phyloP scores from a whole-genome alignment of 805 yeast species.

The Spencermartinsiella europaea region DNA sequence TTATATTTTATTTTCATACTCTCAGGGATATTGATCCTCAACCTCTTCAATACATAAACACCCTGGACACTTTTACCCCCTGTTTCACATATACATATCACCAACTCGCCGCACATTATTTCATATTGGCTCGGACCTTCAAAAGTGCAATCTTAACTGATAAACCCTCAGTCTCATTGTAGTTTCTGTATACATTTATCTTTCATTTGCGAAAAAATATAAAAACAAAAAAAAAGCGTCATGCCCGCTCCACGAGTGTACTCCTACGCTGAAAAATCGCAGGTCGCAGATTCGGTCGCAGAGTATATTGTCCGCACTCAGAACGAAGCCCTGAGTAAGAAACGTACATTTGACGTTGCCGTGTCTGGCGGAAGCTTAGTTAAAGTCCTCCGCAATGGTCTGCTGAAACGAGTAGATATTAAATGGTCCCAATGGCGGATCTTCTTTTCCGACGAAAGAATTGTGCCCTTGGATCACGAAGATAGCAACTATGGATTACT shows the following conservation, averaged over 20 bases:
- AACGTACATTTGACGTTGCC: slow-evolving; percentile 61
- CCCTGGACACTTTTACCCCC: too few relatives aligned
- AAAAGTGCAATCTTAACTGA: neutral
- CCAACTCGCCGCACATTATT: too few relatives aligned
- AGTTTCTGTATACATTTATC: too few relatives aligned
- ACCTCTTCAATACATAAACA: too few relatives aligned
- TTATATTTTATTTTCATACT: too few relatives aligned
- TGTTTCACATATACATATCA: too few relatives aligned
- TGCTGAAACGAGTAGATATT: slow-evolving; percentile 48
- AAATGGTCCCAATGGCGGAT: slow-evolving; percentile 44
- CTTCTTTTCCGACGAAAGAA: slow-evolving; percentile 85
- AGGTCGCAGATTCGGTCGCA: slow-evolving; percentile 65
- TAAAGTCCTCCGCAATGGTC: slow-evolving; percentile 58
- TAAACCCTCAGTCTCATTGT: neutral
- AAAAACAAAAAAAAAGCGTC: neutral
- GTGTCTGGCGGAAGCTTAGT: slow-evolving; percentile 90
- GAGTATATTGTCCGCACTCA: slow-evolving; percentile 57
- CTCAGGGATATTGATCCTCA: too few relatives aligned
- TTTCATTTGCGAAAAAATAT: too few relatives aligned
- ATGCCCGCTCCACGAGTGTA: slow-evolving; percentile 36
- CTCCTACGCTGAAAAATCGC: slow-evolving; percentile 48
- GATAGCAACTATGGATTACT: slow-evolving; percentile 87
- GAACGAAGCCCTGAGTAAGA: slow-evolving; percentile 46
- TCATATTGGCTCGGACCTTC: too few relatives aligned
- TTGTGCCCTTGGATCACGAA: slow-evolving; percentile 73